A percentile compares a stretch with the other conserved stretches of the same genome.
phyloP scores from a whole-genome alignment of 805 yeast species.

The Saccharomycopsis sp. region DNA sequence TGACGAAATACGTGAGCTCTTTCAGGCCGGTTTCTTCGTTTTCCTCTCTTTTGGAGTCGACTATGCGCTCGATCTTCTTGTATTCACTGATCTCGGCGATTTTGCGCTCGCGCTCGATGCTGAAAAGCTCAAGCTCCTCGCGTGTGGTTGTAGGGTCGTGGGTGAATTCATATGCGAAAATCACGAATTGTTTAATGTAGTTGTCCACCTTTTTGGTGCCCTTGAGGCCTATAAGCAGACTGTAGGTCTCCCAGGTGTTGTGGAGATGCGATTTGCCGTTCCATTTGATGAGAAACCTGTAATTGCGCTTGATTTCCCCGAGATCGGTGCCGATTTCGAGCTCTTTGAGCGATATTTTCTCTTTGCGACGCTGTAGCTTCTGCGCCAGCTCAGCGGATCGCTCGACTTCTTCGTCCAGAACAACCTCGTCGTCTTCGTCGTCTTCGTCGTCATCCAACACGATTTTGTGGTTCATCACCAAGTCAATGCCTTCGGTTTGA shows the following conservation, averaged over 20 bases:
- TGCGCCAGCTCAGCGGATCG: conserved; percentile 21
- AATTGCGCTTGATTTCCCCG: conserved; percentile 52
- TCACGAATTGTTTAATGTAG: conserved; percentile 72
- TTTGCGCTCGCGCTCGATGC: conserved; percentile 78
- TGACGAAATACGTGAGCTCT: conserved; percentile 74
- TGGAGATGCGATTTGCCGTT: conserved; percentile 81
- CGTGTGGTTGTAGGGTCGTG: conserved; percentile 75
- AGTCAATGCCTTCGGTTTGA: conserved; percentile 31
- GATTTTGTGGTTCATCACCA: conserved; percentile 45
- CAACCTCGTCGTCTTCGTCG: conserved; percentile 22
- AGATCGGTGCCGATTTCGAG: conserved; percentile 31
- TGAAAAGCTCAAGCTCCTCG: conserved; percentile 92
- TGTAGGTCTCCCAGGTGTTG: conserved; percentile 86
- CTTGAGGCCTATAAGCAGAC: conserved; percentile 46
- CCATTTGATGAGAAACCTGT: conserved; percentile 76
- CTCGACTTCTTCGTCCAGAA: not conserved
- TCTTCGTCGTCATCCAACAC: conserved; percentile 21
- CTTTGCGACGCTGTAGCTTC: conserved; percentile 14
- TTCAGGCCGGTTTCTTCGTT: conserved; percentile 54
- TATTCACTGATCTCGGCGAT: conserved; percentile 79
- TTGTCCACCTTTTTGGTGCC: conserved; percentile 88
- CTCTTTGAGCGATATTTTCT: conserved; percentile 31
- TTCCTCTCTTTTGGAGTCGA: conserved; percentile 70
- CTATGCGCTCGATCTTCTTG: conserved; percentile 83
- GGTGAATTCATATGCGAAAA: conserved; percentile 69